Conservation (phyloP, 2,329 filamentous ascomycete species). For the Pseudocercospora vitis region DNA sequence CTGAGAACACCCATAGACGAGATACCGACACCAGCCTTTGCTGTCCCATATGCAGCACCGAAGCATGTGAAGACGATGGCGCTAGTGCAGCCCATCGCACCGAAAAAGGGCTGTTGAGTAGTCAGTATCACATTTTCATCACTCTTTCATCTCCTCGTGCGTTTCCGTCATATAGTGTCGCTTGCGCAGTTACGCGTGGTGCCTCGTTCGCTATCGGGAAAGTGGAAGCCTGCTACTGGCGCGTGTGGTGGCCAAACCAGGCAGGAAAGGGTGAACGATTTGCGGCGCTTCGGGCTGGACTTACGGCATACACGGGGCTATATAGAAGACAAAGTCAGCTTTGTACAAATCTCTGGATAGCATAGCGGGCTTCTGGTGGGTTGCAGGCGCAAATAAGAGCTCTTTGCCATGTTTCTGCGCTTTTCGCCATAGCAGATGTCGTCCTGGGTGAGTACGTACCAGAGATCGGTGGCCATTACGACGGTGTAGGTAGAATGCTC, state of each 20-base stretch:
- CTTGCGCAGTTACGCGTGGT: not conserved
- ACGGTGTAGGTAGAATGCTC: slow-evolving; percentile 17
- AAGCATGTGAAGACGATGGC: slow-evolving; percentile 97
- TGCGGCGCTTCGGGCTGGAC: slow-evolving; percentile 49
- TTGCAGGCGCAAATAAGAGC: not conserved
- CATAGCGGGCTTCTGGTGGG: slow-evolving; percentile 7
- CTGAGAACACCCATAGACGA: slow-evolving; percentile 96
- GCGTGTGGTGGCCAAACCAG: slow-evolving; percentile 9
- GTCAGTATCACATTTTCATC: slow-evolving; percentile 16
- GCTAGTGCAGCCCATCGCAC: slow-evolving; percentile 92
- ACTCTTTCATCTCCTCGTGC: not conserved
- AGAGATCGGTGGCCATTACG: slow-evolving; percentile 78
- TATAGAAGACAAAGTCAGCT: slow-evolving; percentile 33
- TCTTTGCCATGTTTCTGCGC: slow-evolving; percentile 21
- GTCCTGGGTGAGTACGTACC: slow-evolving; percentile 51
- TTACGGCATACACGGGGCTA: slow-evolving; percentile 98
- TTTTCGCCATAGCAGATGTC: slow-evolving; percentile 31
- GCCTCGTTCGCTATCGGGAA: not conserved
- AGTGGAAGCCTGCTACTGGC: slow-evolving; percentile 1
- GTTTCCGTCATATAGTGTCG: not conserved
- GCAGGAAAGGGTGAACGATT: slow-evolving; percentile 19
- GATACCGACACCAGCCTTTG: slow-evolving; percentile 98
- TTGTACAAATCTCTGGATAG: not conserved
- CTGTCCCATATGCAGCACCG: slow-evolving; percentile 95
- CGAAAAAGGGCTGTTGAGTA: slow-evolving; percentile 74